Evolutionary conservation across 2,329 filamentous ascomycete genomes (phyloP), one percentile per base, ranked within the genome.

Genomic region (Orbilia javanica): DNA sequence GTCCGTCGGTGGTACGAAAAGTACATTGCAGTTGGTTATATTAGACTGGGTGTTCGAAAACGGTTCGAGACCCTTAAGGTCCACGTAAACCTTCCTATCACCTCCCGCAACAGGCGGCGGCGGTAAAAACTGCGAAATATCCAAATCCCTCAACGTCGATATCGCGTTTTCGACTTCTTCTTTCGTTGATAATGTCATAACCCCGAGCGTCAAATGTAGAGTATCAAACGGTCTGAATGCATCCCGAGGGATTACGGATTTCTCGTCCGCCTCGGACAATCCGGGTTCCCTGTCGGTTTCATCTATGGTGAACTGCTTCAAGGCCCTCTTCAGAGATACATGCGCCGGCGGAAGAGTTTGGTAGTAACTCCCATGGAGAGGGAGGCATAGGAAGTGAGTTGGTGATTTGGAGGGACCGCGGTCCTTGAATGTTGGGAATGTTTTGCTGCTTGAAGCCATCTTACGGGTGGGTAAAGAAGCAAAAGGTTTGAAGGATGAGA

Each of bases 121-220:
- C 1, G 66, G 67, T 10, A 78, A 22, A 34, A 78, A 72, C 18
- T 72, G 67, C 7, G 53, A 34, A 13, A 78, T 22, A 46, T 78
- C 67, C 10, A 78, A 15, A 6, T 42, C 29, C 20, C 72, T 52
- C 2, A 78, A 48, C 1, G 46, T 48, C 2, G 67, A 72, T 22
- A 67, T 53, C 7, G 74, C 74, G 10, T 48, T 36, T 55, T 48
- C 10, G 31, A 50, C 3, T 20, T 63, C 25, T 8, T 67, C 62
- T 27, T n/a, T 20, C 0, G 60, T 36, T 13, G 29, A 13, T 27
- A 79, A 55, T 5, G 44, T 52, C 92, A 97, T 94, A 0, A 96
- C 92, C 0, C 94, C 94, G 0, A 97, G 86, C 0, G 94, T 97
- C 1, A 97, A 86, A 84, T 98, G 95, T 57, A 97, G 84, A 0